Base-by-base conservation (phyloP, 352 stramenopile species). In the Phytophthora hibernalis region DNA sequence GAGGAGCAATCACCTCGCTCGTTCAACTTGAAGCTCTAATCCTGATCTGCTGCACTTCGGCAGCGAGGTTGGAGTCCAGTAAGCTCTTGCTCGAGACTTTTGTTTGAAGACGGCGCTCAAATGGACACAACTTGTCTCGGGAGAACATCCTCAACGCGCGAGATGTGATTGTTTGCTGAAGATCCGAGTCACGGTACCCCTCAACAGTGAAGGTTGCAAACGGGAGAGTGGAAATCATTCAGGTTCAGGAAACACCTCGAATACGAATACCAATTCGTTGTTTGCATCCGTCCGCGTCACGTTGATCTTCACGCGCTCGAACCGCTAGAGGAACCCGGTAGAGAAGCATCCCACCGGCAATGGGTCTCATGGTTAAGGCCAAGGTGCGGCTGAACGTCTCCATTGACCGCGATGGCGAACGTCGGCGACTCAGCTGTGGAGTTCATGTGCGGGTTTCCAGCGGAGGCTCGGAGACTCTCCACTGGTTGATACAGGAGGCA, bases 261-360 rank as follows among this genome's bases (percentile, higher is more conserved):
- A 31, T 22, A 82, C 66, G 26, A 80, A 89, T 47, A 77, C 70
- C n/a, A 70, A 68, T 24, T 58, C 55, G 31, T 62, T 51, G 30
- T 72, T 43, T 44, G 45, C 58, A 18, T 73, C 51, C 5, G n/a
- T 24, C 10, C 48, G 60, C 9, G 76, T 75, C 49, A 71, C 55
- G 31, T 67, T 65, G 68, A 89, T 77, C 28, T 81, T 74, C 2
- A 89, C 59, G 38, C 59, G 73, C 13, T 83, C 69, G 15, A 90
- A 61, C 13, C 68, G 70, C 48, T 64, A 68, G 1, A 89, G 68
- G 62, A 83, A 85, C 0, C 66, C 63, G 74, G 69, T 15, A 68
- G 30, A 44, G 66, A 56, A 13, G 64, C 38, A 12, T 68, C 68
- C 48, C 67, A 79, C 1, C 54, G 57, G 20, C 68, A 68, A 59